These are phyloP conservation scores for Phylloporus gajari DNA, from an alignment of 1,284 basidiomycete species.

Conservation along the genomic window DNA sequence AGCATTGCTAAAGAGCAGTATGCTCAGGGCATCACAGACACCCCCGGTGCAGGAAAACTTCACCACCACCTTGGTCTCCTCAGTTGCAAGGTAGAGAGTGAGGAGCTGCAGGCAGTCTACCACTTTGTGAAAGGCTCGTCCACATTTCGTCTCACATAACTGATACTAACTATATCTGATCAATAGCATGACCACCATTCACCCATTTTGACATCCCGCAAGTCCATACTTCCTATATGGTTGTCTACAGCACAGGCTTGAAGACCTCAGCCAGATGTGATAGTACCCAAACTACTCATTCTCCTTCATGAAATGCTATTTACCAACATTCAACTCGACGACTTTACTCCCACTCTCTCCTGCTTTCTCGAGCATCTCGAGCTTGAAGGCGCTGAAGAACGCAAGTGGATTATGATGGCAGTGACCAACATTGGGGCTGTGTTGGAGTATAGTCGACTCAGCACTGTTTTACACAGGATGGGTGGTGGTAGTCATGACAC, in stretches of 20 bases:
- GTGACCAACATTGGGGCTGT: slow-evolving; percentile 84
- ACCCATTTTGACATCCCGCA: slow-evolving; percentile 89
- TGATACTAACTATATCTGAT: slow-evolving; percentile 16
- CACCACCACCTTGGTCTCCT: slow-evolving; percentile 96
- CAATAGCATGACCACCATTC: slow-evolving; percentile 84
- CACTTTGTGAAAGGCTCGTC: slow-evolving; percentile 94
- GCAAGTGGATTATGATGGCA: slow-evolving; percentile 97
- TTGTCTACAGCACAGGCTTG: slow-evolving; percentile 78
- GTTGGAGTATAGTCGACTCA: slow-evolving; percentile 88
- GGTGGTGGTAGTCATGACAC: slow-evolving; percentile 54
- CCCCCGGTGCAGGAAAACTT: slow-evolving; percentile 90
- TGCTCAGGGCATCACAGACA: slow-evolving; percentile 84
- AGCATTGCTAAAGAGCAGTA: slow-evolving; percentile 94
- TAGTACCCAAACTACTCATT: slow-evolving; percentile 85
- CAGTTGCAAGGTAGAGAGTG: slow-evolving; percentile 81
- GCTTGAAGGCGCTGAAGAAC: slow-evolving; percentile 82
- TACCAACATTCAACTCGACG: slow-evolving; percentile 92
- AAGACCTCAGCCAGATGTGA: slow-evolving; percentile 80
- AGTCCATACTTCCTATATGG: slow-evolving; percentile 89
- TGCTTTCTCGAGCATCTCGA: slow-evolving; percentile 88
- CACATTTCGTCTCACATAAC: slow-evolving; percentile 2
- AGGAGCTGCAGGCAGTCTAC: slow-evolving; percentile 89
- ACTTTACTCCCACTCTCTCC: slow-evolving; percentile 83
- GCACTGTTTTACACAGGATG: slow-evolving; percentile 73
- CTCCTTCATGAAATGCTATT: slow-evolving; percentile 96